These are phyloP conservation scores for Gracilaria vermiculophylla DNA, from an alignment of 23 red algal genomes.

Conservation along the genomic window DNA sequence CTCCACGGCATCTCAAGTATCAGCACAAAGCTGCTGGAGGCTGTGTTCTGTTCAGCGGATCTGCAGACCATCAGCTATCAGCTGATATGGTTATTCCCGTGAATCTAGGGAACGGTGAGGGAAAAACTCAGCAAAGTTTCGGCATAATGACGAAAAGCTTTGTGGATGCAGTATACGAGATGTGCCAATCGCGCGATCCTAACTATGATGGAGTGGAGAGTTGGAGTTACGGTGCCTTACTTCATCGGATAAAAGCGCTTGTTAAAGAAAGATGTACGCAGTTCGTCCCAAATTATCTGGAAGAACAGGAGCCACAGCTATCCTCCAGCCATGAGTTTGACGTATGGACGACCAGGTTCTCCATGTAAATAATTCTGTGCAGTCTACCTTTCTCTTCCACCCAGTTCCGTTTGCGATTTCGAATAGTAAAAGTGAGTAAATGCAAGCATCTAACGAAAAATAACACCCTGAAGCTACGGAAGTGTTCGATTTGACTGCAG, in stretches of 20 bases:
- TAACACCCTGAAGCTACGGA: too few relatives aligned
- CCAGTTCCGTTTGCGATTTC: background rate
- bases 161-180: conserved; percentile 53
- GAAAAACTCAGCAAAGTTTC: background rate
- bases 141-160: conserved; percentile 62
- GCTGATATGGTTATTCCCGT: conserved; percentile 44
- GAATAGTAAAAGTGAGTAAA: background rate
- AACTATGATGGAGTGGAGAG: conserved; percentile 43
- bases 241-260: conserved; percentile 33
- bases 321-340: conserved; percentile 56
- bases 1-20: conserved; percentile 12
- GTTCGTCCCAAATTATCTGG: conserved; percentile 25
- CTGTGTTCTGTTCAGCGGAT: conserved; percentile 55
- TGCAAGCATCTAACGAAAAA: background rate
- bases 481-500: too few relatives aligned
- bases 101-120: background rate
- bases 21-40: conserved; percentile 50
- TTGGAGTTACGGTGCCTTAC: conserved; percentile 47
- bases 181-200: background rate
- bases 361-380: background rate
- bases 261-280: conserved; percentile 22
- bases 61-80: conserved; percentile 53
- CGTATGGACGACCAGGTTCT: conserved; percentile 13
- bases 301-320: conserved; percentile 56
- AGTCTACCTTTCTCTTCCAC: too few relatives aligned